phyloP scores from a whole-genome alignment of 768 basidiomycete species.

The Collybia mongolica region DNA sequence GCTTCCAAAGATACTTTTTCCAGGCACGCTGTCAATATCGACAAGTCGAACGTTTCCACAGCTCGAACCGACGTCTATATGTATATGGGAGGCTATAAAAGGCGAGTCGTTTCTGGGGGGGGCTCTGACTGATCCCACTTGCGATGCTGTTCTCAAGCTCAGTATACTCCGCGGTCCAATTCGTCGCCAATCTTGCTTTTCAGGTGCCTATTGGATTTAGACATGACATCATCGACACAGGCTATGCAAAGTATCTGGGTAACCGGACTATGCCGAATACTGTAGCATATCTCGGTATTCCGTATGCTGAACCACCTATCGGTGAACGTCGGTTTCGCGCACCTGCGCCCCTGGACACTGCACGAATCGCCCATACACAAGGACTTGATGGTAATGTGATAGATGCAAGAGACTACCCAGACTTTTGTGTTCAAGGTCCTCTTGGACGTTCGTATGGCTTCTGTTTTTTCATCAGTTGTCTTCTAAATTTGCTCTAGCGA shows the following conservation, averaged over 20 bases:
- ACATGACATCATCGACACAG: slow-evolving; percentile 44
- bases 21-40: too few relatives aligned
- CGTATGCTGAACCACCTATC: slow-evolving; percentile 59
- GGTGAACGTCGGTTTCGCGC: slow-evolving; percentile 53
- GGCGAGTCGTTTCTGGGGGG: too few relatives aligned
- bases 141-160: too few relatives aligned
- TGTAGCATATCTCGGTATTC: slow-evolving; percentile 57
- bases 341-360: slow-evolving; percentile 50
- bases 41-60: too few relatives aligned
- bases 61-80: too few relatives aligned
- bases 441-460: slow-evolving; percentile 35
- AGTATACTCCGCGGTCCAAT: too few relatives aligned
- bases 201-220: too few relatives aligned
- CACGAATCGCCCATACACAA: slow-evolving; percentile 28
- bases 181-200: too few relatives aligned
- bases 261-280: slow-evolving; percentile 50
- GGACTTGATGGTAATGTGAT: slow-evolving; percentile 38
- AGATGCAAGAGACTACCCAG: slow-evolving; percentile 53
- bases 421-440: slow-evolving; percentile 60
- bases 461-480: too few relatives aligned
- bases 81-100: too few relatives aligned
- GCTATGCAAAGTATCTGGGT: slow-evolving; percentile 58
- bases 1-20: too few relatives aligned
- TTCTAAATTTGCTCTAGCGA: slow-evolving; percentile 30
- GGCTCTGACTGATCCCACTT: too few relatives aligned